A percentile compares a stretch with the other conserved stretches of the same genome.
phyloP scores from a whole-genome alignment of 441 rosid species.

The Melastoma candidum region DNA sequence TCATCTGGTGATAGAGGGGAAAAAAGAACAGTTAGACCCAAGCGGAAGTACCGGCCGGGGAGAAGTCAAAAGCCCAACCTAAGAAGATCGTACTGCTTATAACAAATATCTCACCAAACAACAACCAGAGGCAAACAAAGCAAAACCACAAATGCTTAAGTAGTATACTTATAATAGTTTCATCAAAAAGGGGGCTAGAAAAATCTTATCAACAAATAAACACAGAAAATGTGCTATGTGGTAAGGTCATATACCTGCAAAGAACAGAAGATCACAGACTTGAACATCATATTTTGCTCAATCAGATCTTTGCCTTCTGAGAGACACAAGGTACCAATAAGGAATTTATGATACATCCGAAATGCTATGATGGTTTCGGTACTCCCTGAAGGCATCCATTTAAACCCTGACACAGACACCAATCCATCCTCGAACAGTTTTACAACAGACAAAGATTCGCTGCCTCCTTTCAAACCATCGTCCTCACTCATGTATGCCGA shows the following conservation, averaged over 20 bases:
- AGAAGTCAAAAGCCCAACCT: too few species aligned
- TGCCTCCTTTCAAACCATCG: too few species aligned
- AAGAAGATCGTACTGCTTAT: too few species aligned
- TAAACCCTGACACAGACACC: conserved; percentile 69
- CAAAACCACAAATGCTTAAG: too few species aligned
- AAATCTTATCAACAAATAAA: neutral
- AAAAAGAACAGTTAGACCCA: conserved; percentile 10
- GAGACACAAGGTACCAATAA: conserved; percentile 67
- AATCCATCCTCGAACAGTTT: conserved; percentile 58
- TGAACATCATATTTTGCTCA: conserved; percentile 35
- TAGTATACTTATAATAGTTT: too few species aligned
- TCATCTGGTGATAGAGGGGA: conserved; percentile 32
- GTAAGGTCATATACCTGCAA: conserved; percentile 45
- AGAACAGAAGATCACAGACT: conserved; percentile 43
- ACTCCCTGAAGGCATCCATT: conserved; percentile 93
- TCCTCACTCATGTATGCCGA: conserved; percentile 7
- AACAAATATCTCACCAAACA: too few species aligned
- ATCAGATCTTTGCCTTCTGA: conserved; percentile 47
- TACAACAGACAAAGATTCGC: conserved; percentile 20
- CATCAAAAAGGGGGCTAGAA: too few species aligned
- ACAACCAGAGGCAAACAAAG: too few species aligned
- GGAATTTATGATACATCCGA: conserved; percentile 73
- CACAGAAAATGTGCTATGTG: neutral
- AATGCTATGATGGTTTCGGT: conserved; percentile 85
- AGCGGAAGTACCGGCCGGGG: conserved; percentile 8